These are phyloP conservation scores for Amylocystis lapponica DNA, from an alignment of 768 basidiomycete genomes.

Conservation along the genomic window DNA sequence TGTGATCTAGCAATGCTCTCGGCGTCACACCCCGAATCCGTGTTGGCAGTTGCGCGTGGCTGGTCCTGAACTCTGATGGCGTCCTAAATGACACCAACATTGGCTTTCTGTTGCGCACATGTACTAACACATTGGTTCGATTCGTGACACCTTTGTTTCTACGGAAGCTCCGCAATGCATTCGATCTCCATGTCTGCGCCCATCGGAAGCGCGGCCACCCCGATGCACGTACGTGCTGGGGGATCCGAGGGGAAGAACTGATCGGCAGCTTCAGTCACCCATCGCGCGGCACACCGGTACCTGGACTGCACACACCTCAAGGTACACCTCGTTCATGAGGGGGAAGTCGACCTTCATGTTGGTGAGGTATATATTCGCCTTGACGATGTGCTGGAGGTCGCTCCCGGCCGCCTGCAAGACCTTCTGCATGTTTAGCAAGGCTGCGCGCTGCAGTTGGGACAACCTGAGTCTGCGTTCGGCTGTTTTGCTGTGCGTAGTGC, in stretches of 20 bases:
- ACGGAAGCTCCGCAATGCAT: slow-evolving; percentile 42
- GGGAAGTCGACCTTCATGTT: slow-evolving; percentile 33
- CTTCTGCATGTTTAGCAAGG: slow-evolving; percentile 33
- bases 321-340: slow-evolving; percentile 35
- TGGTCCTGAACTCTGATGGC: too few relatives aligned
- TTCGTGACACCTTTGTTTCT: not conserved
- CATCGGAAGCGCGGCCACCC: slow-evolving; percentile 46
- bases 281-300: not conserved
- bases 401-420: slow-evolving; percentile 35
- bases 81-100: too few relatives aligned
- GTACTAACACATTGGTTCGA: not conserved
- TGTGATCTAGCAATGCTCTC: slow-evolving; percentile 21
- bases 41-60: too few relatives aligned
- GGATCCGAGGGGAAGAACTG: slow-evolving; percentile 45
- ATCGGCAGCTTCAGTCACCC: not conserved
- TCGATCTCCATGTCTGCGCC: slow-evolving; percentile 58
- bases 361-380: slow-evolving; percentile 35
- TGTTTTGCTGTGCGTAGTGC: not conserved
- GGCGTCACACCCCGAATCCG: too few relatives aligned
- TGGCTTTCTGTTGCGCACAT: too few relatives aligned
- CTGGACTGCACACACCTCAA: slow-evolving; percentile 21
- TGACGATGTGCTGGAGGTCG: slow-evolving; percentile 31
- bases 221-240: slow-evolving; percentile 56
- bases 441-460: slow-evolving; percentile 23
- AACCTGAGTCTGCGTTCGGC: not conserved